These are phyloP conservation scores for Nicotiana tabacum DNA, from an alignment of 257 asterid species.

Conservation along the genomic window DNA sequence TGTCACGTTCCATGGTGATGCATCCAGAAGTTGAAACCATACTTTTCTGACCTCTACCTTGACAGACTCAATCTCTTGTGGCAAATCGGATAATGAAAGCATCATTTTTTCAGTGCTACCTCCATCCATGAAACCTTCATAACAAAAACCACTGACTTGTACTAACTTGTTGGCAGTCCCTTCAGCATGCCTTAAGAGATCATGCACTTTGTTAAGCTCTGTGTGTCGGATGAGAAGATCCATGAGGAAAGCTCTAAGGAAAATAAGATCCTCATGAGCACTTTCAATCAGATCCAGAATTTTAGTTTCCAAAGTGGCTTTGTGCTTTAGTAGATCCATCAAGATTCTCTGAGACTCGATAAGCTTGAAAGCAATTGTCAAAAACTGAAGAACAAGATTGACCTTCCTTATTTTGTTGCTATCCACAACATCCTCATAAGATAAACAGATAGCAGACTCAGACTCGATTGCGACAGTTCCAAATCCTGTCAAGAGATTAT, in stretches of 20 bases:
- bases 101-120: not conserved
- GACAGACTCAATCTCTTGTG: not conserved
- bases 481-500: not conserved
- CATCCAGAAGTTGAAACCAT: not conserved
- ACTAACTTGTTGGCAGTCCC: not conserved
- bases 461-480: not conserved
- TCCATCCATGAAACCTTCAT: not conserved
- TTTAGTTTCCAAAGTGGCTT: not conserved
- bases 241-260: not conserved
- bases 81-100: not conserved
- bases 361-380: not conserved
- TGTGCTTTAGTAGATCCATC: not conserved
- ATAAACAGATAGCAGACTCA: not conserved
- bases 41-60: not conserved
- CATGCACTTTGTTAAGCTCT: not conserved
- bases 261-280: not conserved
- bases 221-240: not conserved
- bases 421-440: not conserved
- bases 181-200: not conserved
- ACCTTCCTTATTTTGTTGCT: not conserved
- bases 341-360: not conserved
- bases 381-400: not conserved
- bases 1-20: not conserved
- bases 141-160: not conserved
- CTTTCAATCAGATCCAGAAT: not conserved